phyloP scores from a whole-genome alignment of 2,329 filamentous ascomycete genomes.

The Chaetomiaceae sp. region DNA sequence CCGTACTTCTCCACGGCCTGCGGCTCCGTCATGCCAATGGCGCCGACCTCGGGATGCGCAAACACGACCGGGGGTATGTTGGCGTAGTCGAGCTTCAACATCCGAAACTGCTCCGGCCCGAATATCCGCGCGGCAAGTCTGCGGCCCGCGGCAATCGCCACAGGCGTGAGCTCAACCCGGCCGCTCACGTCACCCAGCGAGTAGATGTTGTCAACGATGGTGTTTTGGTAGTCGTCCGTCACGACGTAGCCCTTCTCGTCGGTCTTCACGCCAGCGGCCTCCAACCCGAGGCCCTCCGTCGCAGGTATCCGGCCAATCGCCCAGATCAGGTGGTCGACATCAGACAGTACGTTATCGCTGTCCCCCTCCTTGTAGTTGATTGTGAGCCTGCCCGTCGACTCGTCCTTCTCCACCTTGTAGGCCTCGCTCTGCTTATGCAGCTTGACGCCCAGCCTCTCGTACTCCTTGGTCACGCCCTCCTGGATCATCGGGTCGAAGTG shows the following conservation, averaged over 20 bases:
- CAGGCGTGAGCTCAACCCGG: constrained; percentile 76
- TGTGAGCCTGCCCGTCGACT: constrained; percentile 62
- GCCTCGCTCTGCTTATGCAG: constrained; percentile 66
- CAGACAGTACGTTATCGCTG: constrained; percentile 53
- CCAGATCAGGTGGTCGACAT: constrained; percentile 75
- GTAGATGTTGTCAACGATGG: constrained; percentile 67
- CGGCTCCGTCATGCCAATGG: constrained; percentile 74
- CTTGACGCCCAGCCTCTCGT: constrained; percentile 71
- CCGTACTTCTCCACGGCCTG: constrained; percentile 52
- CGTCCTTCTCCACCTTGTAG: constrained; percentile 65
- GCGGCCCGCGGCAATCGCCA: constrained; percentile 80
- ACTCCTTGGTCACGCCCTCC: constrained; percentile 70
- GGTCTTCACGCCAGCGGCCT: constrained; percentile 62
- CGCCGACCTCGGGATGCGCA: constrained; percentile 75
- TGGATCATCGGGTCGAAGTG: constrained; percentile 82
- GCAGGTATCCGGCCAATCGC: constrained; percentile 72
- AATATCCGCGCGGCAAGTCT: constrained; percentile 74
- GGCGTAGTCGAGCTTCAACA: constrained; percentile 62
- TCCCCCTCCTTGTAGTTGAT: constrained; percentile 64
- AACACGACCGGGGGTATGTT: constrained; percentile 86
- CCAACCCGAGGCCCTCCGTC: constrained; percentile 64
- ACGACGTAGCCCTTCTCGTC: constrained; percentile 62
- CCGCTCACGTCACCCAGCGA: constrained; percentile 79
- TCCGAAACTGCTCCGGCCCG: constrained; percentile 57
- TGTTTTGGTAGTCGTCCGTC: constrained; percentile 79